phyloP scores from a whole-genome alignment of 1,284 basidiomycete species.

The Cystobasidium sp. region DNA sequence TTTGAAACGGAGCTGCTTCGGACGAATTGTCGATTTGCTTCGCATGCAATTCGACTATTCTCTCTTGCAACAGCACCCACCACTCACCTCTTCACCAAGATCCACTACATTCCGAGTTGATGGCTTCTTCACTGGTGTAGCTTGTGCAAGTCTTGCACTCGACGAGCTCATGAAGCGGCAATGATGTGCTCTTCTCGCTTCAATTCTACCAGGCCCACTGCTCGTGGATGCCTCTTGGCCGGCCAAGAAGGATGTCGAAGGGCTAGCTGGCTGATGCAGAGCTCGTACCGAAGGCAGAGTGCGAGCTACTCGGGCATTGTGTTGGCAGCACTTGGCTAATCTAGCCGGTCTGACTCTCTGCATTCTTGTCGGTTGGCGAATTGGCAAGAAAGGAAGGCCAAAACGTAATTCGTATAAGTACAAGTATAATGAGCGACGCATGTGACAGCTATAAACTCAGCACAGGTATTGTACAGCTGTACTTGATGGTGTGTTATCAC shows the following conservation, averaged over 20 bases:
- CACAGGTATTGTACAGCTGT: too few species aligned
- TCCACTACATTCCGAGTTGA: conserved; percentile 7
- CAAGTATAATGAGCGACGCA: neutral
- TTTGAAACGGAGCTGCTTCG: too few species aligned
- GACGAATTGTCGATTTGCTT: too few species aligned
- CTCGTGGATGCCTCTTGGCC: neutral
- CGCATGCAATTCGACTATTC: neutral
- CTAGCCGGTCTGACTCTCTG: neutral
- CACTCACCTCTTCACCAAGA: conserved; percentile 18
- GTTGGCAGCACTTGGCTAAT: neutral
- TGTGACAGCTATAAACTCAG: too few species aligned
- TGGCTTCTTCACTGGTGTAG: neutral
- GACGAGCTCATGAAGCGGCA: conserved; percentile 8
- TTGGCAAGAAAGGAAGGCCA: neutral
- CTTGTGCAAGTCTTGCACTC: neutral
- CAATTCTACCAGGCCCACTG: neutral
- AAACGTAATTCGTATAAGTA: neutral
- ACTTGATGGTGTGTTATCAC: too few species aligned
- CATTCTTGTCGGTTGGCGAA: neutral
- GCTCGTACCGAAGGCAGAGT: neutral
- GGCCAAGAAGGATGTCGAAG: neutral
- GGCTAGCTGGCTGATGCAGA: neutral
- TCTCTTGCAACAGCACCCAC: neutral
- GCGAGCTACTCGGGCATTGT: neutral
- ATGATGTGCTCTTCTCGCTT: neutral